Evolutionary conservation across 2,329 filamentous ascomycete species (phyloP).

Genomic region (Exophiala sideris): DNA sequence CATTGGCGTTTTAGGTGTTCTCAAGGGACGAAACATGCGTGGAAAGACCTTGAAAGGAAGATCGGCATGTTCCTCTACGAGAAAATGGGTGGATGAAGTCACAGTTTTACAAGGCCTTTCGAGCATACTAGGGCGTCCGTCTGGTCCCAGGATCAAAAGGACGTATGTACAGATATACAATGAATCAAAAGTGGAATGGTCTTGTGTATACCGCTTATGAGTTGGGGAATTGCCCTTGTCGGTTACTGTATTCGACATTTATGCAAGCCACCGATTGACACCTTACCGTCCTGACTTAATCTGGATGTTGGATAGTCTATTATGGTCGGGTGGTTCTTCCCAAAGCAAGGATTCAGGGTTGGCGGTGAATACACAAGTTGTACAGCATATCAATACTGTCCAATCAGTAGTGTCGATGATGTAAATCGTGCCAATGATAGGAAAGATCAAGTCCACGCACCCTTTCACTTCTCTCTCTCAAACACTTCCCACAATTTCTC

Average conservation of each 20-base stretch:
- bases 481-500: background rate
- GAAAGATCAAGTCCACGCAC: constrained; percentile 9
- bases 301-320: no score
- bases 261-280: no score
- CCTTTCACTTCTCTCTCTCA: background rate
- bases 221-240: background rate
- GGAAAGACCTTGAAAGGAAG: background rate
- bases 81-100: constrained; percentile 1
- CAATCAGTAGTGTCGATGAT: constrained; percentile 4
- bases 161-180: constrained; percentile 25
- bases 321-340: no score
- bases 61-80: no score
- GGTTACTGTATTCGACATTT: background rate
- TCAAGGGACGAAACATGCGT: background rate
- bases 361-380: no score
- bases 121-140: constrained; percentile 16
- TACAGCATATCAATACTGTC: background rate
- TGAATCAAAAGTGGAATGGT: constrained; percentile 3
- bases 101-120: background rate
- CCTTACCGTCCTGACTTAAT: no score
- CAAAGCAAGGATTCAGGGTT: background rate
- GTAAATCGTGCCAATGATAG: constrained; percentile 8
- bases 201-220: constrained; percentile 4
- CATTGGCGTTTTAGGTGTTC: constrained; percentile 10
- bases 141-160: constrained; percentile 6